Conservation (phyloP, 2,329 filamentous ascomycete species). For the Xylaria sp. region DNA sequence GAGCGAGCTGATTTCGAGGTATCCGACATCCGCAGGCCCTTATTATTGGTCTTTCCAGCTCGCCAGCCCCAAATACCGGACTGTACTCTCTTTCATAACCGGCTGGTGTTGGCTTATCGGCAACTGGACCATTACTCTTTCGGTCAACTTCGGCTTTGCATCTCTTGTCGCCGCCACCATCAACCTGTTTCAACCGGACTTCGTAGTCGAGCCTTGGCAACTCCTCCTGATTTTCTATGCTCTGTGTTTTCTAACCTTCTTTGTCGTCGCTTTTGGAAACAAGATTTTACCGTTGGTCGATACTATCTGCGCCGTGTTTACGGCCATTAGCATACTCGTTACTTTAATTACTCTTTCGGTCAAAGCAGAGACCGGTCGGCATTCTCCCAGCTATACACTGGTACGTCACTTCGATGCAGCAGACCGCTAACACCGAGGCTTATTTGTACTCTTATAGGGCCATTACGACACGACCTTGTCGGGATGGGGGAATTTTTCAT, state of each 20-base stretch:
- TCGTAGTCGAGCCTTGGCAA: slow-evolving; percentile 65
- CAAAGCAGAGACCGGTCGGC: slow-evolving; percentile 64
- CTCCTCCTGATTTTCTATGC: slow-evolving; percentile 71
- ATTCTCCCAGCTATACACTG: slow-evolving; percentile 62
- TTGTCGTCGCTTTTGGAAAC: slow-evolving; percentile 68
- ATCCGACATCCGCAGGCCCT: slow-evolving; percentile 62
- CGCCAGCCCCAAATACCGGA: slow-evolving; percentile 55
- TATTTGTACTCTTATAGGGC: slow-evolving; percentile 46
- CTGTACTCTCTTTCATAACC: slow-evolving; percentile 61
- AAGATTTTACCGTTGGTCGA: slow-evolving; percentile 68
- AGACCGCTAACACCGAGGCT: background rate
- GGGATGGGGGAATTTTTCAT: slow-evolving; percentile 69
- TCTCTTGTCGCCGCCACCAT: slow-evolving; percentile 63
- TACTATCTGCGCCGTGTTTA: slow-evolving; percentile 67
- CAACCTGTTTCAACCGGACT: slow-evolving; percentile 65
- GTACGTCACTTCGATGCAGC: slow-evolving; percentile 38
- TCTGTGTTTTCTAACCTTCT: slow-evolving; percentile 64
- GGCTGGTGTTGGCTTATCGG: slow-evolving; percentile 65
- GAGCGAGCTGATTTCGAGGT: slow-evolving; percentile 62
- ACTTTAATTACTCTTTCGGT: slow-evolving; percentile 67
- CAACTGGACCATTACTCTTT: slow-evolving; percentile 64
- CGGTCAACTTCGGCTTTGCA: slow-evolving; percentile 66
- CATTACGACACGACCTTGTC: slow-evolving; percentile 66
- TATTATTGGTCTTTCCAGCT: slow-evolving; percentile 67
- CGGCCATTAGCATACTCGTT: slow-evolving; percentile 65